phyloP scores from a whole-genome alignment of 768 basidiomycete species.

The Tulasnella sp. region DNA sequence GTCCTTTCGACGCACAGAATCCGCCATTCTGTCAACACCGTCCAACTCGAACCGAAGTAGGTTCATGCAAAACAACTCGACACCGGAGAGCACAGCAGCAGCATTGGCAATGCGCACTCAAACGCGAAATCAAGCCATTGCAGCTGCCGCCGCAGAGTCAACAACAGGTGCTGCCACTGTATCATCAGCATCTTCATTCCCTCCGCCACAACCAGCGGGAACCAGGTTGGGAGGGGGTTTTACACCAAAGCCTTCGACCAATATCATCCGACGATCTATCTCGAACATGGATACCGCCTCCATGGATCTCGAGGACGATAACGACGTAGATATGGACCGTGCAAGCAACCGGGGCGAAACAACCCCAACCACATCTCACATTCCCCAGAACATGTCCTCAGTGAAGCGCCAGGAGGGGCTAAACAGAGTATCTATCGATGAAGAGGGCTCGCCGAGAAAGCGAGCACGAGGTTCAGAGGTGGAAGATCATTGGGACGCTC shows the following conservation, averaged over 20 bases:
- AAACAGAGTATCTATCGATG: not conserved
- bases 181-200: not conserved
- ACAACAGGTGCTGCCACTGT: not conserved
- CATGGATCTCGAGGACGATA: not conserved
- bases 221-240: not conserved
- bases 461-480: not conserved
- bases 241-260: not conserved
- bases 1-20: not conserved
- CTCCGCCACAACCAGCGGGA: not conserved
- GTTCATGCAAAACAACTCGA: not conserved
- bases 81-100: not conserved
- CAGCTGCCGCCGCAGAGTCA: not conserved
- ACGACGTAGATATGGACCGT: not conserved
- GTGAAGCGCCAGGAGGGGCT: not conserved
- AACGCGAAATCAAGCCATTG: not conserved
- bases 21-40: not conserved
- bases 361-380: not conserved
- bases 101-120: not conserved
- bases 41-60: not conserved
- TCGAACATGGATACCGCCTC: not conserved
- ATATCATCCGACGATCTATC: not conserved
- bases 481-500: not conserved
- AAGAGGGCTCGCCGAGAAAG: not conserved
- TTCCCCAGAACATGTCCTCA: not conserved
- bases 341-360: not conserved